Evolutionary conservation across 1,139 yeast species (phyloP).

Genomic region (Saccharomyces hybrid): DNA sequence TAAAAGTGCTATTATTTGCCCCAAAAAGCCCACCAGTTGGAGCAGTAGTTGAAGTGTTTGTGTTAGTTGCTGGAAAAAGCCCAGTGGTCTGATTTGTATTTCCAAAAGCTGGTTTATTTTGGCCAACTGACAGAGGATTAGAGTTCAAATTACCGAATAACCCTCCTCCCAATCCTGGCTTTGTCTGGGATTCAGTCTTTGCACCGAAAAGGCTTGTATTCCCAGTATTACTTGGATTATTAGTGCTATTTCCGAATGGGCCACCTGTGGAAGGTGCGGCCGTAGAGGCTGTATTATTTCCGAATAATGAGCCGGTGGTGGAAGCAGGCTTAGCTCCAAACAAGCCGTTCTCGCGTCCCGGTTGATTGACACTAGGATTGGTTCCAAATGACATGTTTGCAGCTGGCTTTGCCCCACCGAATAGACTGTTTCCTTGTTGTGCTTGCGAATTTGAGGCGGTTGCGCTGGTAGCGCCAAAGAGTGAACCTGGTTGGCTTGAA

Average conservation of each 20-base stretch:
- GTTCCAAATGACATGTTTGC: constrained; percentile 2
- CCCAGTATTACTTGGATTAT: constrained; percentile 10
- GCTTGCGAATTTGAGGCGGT: constrained; percentile 20
- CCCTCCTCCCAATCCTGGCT: not conserved
- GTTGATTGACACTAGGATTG: constrained; percentile 5
- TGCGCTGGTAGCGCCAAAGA: constrained; percentile 9
- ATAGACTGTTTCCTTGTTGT: constrained; percentile 29
- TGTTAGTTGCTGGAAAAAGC: not conserved
- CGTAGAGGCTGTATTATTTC: constrained; percentile 13
- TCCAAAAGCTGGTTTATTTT: not conserved
- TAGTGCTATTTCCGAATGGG: constrained; percentile 25
- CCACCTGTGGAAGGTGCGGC: constrained; percentile 18
- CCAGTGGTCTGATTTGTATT: not conserved
- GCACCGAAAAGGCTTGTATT: constrained; percentile 7
- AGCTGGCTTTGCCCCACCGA: constrained; percentile 26
- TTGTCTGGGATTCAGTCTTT: not conserved
- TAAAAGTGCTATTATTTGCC: too few species aligned
- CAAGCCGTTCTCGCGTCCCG: constrained; percentile 29
- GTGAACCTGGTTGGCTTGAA: constrained; percentile 3
- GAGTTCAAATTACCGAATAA: not conserved
- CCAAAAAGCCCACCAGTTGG: constrained; percentile 7
- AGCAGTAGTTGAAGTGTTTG: constrained; percentile 7
- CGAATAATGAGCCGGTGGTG: constrained; percentile 13
- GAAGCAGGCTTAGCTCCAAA: constrained; percentile 33
- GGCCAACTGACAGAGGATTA: not conserved